These are phyloP conservation scores for Claviceps sp. DNA, from an alignment of 2,329 filamentous ascomycete genomes.

Conservation along the genomic window DNA sequence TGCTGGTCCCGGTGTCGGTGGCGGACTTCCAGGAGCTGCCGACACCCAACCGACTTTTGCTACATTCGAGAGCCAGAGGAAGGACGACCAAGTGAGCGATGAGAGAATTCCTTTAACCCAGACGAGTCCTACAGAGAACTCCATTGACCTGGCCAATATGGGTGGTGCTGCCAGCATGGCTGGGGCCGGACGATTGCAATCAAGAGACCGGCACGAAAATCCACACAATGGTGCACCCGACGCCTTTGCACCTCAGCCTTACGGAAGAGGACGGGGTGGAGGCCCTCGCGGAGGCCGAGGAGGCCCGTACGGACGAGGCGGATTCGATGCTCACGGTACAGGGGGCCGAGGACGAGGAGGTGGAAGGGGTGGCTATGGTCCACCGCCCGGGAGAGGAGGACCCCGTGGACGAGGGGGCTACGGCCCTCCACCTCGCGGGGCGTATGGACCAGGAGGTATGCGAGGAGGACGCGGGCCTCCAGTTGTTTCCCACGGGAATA, in stretches of 20 bases:
- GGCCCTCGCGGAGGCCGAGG: conserved; percentile 33
- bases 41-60: conserved; percentile 43
- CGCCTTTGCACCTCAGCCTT: conserved; percentile 33
- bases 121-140: conserved; percentile 44
- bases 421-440: conserved; percentile 18
- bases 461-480: conserved; percentile 23
- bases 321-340: conserved; percentile 32
- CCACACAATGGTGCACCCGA: conserved; percentile 29
- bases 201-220: conserved; percentile 54
- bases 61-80: conserved; percentile 54
- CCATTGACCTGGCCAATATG: conserved; percentile 25
- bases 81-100: conserved; percentile 48
- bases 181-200: conserved; percentile 25
- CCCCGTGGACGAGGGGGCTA: conserved; percentile 24
- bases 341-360: conserved; percentile 22
- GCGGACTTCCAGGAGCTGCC: conserved; percentile 34
- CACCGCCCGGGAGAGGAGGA: conserved; percentile 25
- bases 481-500: conserved; percentile 23
- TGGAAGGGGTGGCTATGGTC: conserved; percentile 31
- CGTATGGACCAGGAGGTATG: conserved; percentile 14
- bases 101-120: conserved; percentile 59
- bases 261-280: conserved; percentile 35
- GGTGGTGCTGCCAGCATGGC: conserved; percentile 21
- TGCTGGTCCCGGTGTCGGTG: conserved; percentile 43
- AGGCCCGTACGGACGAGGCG: conserved; percentile 38